phyloP scores from a whole-genome alignment of 129 eudicot species.

The Artemisia tridentata region DNA sequence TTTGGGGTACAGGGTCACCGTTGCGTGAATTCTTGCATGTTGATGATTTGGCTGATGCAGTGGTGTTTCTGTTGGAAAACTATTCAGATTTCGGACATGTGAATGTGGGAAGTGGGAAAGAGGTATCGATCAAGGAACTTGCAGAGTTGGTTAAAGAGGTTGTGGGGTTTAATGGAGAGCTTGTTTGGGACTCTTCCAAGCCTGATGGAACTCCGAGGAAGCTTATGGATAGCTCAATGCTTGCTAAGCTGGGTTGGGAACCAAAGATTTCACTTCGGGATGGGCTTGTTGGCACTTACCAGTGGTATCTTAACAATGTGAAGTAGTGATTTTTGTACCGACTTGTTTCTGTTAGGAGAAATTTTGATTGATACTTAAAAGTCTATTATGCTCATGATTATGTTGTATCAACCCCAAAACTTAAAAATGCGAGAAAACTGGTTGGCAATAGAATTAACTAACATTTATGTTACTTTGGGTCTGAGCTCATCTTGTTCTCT shows the following conservation, averaged over 20 bases:
- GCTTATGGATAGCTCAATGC: slow-evolving; percentile 88
- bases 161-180: slow-evolving; percentile 83
- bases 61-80: slow-evolving; percentile 70
- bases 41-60: slow-evolving; percentile 88
- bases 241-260: slow-evolving; percentile 73
- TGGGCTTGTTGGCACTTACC: slow-evolving; percentile 83
- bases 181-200: slow-evolving; percentile 80
- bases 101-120: slow-evolving; percentile 98
- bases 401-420: neutral
- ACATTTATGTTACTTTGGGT: neutral
- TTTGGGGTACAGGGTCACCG: slow-evolving; percentile 92
- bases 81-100: slow-evolving; percentile 88
- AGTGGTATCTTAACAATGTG: slow-evolving; percentile 79
- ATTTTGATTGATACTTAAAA: neutral
- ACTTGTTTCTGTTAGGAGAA: neutral
- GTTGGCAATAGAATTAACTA: neutral
- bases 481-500: neutral
- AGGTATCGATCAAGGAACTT: slow-evolving; percentile 85
- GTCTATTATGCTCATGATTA: neutral
- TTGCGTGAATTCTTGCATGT: slow-evolving; percentile 91
- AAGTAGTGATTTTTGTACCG: slow-evolving; percentile 23
- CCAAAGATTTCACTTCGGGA: slow-evolving; percentile 77
- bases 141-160: slow-evolving; percentile 94
- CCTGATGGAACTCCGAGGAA: slow-evolving; percentile 99
- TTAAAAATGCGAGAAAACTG: neutral